Conservation (phyloP, 768 basidiomycete species). For the Phanerochaete sordida region DNA sequence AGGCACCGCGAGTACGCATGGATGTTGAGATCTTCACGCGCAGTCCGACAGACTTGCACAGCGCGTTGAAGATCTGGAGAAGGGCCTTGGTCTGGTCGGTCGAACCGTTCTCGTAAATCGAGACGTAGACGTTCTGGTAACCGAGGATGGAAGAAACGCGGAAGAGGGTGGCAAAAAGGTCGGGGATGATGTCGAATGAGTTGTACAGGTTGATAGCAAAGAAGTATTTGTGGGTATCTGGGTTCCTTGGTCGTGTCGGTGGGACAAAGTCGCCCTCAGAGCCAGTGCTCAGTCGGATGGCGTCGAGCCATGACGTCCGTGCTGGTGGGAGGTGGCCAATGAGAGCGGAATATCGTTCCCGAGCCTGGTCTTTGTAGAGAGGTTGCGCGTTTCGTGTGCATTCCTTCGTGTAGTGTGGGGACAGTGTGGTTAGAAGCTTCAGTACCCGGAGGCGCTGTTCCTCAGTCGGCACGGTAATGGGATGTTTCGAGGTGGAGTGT, state of each 20-base stretch:
- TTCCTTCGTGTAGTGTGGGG: slow-evolving; percentile 90
- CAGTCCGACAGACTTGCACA: slow-evolving; percentile 86
- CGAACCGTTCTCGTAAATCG: slow-evolving; percentile 99
- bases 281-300: slow-evolving; percentile 46
- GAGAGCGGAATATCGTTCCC: slow-evolving; percentile 80
- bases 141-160: slow-evolving; percentile 88
- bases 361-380: slow-evolving; percentile 79
- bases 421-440: slow-evolving; percentile 80
- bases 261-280: slow-evolving; percentile 35
- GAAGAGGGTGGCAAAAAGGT: slow-evolving; percentile 95
- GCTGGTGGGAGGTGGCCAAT: slow-evolving; percentile 71
- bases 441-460: slow-evolving; percentile 86
- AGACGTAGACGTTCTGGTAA: slow-evolving; percentile 97
- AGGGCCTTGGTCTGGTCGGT: slow-evolving; percentile 97
- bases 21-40: slow-evolving; percentile 89
- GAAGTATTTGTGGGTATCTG: slow-evolving; percentile 92
- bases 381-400: slow-evolving; percentile 85
- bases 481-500: slow-evolving; percentile 47
- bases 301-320: slow-evolving; percentile 56
- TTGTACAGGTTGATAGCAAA: slow-evolving; percentile 99
- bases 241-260: slow-evolving; percentile 28
- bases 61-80: slow-evolving; percentile 89
- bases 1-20: slow-evolving; percentile 88
- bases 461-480: slow-evolving; percentile 71
- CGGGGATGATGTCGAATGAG: slow-evolving; percentile 97